Evolutionary conservation across 2,329 filamentous ascomycete genomes (phyloP), one percentile per base, ranked within the genome.

Genomic region (Helotiales sp.): DNA sequence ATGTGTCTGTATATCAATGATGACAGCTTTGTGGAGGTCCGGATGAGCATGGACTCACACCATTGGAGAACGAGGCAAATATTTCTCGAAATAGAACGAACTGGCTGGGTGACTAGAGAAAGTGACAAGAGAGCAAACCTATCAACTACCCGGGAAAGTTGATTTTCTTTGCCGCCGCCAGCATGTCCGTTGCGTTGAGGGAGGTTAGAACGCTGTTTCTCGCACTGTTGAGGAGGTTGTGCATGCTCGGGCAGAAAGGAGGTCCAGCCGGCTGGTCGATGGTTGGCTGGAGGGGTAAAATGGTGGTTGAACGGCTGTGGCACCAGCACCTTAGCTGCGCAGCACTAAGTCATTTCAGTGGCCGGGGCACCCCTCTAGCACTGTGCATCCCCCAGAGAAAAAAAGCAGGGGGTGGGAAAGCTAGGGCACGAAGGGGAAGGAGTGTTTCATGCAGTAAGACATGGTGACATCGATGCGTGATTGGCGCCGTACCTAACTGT

Each of bases 21-120:
- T 52, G 56, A 55, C 52, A 52, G 47, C 13, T 40, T 42, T 51
- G 56, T 54, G 52, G 56, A 53, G 38, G 44, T 25, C 52, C 29
- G 40, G 56, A 47, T 54, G 56, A 27, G 44, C 27, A n/a, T 47
- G 17, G 40, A 52, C 52, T 40, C 31, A 47, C 46, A 49, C 48
- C 46, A 52, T 58, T 48, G 50, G 46, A 55, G 51, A 40, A 38
- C 44, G 44, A 25, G 19, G n/a, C 5, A 29, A 42, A 34, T 33
- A 36, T 49, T 40, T 34, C 44, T 22, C 22, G 25, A 33, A 40
- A 55, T 42, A 49, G 53, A 40, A 29, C 19, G 30, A 47, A 48
- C 27, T 27, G 40, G 40, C 40, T 44, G 40, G 40, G 22, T 24
- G 42, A 48, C 46, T 31, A 33, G 46, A 48, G 15, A 48, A 17